A percentile compares a stretch with the other conserved stretches of the same genome.
These are phyloP conservation scores for Calonectria pseudoreteaudii DNA, from an alignment of 2,329 filamentous ascomycete genomes.

Conservation along the genomic window DNA sequence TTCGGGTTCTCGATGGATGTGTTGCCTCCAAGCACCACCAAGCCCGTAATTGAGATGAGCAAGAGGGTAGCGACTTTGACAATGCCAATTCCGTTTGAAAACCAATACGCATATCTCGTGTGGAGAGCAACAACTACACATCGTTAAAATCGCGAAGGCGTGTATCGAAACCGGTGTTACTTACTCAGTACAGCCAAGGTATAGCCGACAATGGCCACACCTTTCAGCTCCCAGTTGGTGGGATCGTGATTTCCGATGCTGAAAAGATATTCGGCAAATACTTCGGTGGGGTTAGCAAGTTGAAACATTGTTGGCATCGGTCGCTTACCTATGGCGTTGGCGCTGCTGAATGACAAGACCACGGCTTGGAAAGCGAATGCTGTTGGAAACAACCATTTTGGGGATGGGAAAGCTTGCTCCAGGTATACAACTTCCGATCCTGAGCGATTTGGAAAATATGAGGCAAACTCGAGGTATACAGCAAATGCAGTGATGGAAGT, in stretches of 20 bases:
- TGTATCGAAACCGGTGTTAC: slow-evolving; percentile 34
- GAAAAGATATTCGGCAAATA: slow-evolving; percentile 73
- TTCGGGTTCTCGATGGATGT: slow-evolving; percentile 46
- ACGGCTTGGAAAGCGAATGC: slow-evolving; percentile 74
- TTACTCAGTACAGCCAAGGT: slow-evolving; percentile 67
- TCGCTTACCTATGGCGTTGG: slow-evolving; percentile 66
- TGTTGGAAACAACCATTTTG: slow-evolving; percentile 72
- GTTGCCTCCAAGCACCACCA: slow-evolving; percentile 66
- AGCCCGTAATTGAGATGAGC: slow-evolving; percentile 69
- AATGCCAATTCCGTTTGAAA: slow-evolving; percentile 66
- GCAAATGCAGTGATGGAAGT: slow-evolving; percentile 66
- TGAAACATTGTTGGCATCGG: slow-evolving; percentile 37
- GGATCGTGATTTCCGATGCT: slow-evolving; percentile 62
- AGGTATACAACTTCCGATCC: slow-evolving; percentile 76
- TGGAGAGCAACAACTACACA: slow-evolving; percentile 56
- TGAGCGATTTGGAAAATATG: slow-evolving; percentile 74
- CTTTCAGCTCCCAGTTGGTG: slow-evolving; percentile 73
- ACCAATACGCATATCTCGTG: slow-evolving; percentile 67
- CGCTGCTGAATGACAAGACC: slow-evolving; percentile 73
- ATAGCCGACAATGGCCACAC: slow-evolving; percentile 73
- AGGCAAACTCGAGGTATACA: slow-evolving; percentile 72
- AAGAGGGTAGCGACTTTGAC: slow-evolving; percentile 71
- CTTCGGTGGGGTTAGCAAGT: slow-evolving; percentile 42
- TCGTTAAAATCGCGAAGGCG: neutral
- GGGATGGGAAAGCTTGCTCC: slow-evolving; percentile 74